Conservation (phyloP, 2,329 filamentous ascomycete species). For the Bipolaris oryzae region DNA sequence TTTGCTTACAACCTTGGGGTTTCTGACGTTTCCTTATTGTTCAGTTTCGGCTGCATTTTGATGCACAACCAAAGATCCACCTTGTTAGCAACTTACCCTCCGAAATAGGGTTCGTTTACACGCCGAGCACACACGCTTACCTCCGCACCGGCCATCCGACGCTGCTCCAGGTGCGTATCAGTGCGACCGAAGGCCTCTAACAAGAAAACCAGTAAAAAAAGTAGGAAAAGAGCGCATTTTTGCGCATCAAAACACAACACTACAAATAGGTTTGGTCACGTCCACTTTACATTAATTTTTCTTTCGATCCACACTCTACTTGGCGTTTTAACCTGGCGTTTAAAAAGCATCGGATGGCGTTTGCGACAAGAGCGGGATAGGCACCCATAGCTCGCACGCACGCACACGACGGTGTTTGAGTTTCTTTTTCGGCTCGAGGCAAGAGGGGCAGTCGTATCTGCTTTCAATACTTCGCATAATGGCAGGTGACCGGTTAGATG, state of each 20-base stretch:
- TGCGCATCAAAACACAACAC: slow-evolving; percentile 13
- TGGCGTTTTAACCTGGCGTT: slow-evolving; percentile 15
- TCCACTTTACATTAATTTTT: slow-evolving; percentile 10
- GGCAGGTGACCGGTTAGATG: background rate
- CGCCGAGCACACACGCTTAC: background rate
- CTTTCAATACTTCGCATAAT: background rate
- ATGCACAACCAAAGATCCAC: slow-evolving; percentile 18
- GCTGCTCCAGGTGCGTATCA: slow-evolving; percentile 24
- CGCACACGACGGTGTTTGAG: slow-evolving; percentile 7
- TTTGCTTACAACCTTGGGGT: slow-evolving; percentile 18
- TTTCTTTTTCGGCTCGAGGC: background rate
- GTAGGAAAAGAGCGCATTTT: slow-evolving; percentile 27
- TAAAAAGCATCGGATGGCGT: slow-evolving; percentile 18
- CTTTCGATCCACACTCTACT: background rate
- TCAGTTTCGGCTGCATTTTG: slow-evolving; percentile 33
- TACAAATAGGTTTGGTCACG: slow-evolving; percentile 22
- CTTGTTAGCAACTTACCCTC: slow-evolving; percentile 14
- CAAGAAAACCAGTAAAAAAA: slow-evolving; percentile 38
- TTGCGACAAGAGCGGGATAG: slow-evolving; percentile 5
- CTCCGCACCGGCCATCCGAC: slow-evolving; percentile 15
- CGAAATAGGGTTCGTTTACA: background rate
- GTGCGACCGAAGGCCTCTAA: slow-evolving; percentile 22
- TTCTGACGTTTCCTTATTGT: slow-evolving; percentile 33
- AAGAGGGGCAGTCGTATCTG: slow-evolving; percentile 2
- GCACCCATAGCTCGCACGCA: slow-evolving; percentile 1